Conservation (phyloP, 2,329 filamentous ascomycete species). For the Clarireedia homoeocarpa region DNA sequence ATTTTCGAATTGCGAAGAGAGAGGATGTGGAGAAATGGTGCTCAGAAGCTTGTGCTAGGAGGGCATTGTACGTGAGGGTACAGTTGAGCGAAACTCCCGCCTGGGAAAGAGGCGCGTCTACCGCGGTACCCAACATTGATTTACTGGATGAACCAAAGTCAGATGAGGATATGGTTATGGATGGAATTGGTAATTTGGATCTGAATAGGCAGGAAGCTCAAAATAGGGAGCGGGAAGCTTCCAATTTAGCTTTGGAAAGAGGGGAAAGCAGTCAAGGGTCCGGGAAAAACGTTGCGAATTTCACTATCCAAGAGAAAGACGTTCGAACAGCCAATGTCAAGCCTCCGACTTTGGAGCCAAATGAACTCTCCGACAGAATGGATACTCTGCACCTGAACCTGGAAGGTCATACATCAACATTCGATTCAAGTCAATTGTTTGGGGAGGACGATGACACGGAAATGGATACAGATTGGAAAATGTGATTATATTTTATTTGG, state of each 20-base stretch:
- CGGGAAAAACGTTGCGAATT: conserved; percentile 32
- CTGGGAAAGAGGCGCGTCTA: conserved; percentile 58
- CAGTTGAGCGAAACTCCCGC: conserved; percentile 80
- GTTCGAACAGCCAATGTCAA: conserved; percentile 32
- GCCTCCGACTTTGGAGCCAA: conserved; percentile 32
- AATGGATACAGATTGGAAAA: conserved; percentile 23
- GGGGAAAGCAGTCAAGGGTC: conserved; percentile 29
- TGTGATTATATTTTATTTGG: conserved; percentile 14
- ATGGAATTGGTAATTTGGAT: conserved; percentile 32
- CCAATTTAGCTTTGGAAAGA: conserved; percentile 44
- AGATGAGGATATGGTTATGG: conserved; percentile 26
- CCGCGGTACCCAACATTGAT: conserved; percentile 39
- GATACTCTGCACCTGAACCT: conserved; percentile 26
- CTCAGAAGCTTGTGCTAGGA: conserved; percentile 65
- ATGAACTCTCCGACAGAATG: conserved; percentile 26
- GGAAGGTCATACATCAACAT: conserved; percentile 27
- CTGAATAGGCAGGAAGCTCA: conserved; percentile 37
- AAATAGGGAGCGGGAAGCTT: conserved; percentile 30
- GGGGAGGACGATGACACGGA: conserved; percentile 12
- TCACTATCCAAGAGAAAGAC: conserved; percentile 46
- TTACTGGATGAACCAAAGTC: conserved; percentile 59
- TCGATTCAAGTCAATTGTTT: conserved; percentile 14
- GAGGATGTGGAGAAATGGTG: conserved; percentile 83
- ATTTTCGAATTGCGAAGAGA: conserved; percentile 60
- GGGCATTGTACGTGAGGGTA: conserved; percentile 78